Evolutionary conservation across 2,329 filamentous ascomycete species (phyloP).

Genomic region (Ceratocystis lukuohia): DNA sequence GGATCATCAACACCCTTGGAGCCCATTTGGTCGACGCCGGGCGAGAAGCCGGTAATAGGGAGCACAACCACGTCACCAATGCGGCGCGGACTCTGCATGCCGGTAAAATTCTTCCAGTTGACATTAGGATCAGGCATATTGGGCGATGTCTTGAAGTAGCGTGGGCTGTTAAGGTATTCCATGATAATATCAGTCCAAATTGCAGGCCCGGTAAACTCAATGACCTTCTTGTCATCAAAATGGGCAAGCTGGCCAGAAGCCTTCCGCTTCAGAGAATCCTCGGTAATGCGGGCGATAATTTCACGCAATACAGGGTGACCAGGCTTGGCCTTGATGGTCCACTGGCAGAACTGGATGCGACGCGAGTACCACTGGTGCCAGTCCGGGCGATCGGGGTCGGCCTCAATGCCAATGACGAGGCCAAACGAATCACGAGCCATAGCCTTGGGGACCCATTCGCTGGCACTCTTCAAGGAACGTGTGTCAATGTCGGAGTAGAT

Average conservation of each 20-base stretch:
- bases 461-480: constrained; percentile 63
- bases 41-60: constrained; percentile 94
- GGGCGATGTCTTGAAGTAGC: constrained; percentile 55
- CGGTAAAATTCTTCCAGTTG: constrained; percentile 78
- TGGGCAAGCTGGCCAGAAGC: constrained; percentile 48
- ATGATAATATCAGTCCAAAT: constrained; percentile 91
- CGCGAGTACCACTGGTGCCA: constrained; percentile 95
- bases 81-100: constrained; percentile 68
- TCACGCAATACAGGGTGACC: constrained; percentile 86
- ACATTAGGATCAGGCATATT: constrained; percentile 58
- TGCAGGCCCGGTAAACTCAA: constrained; percentile 89
- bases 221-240: constrained; percentile 53
- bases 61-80: constrained; percentile 87
- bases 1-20: constrained; percentile 78
- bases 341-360: constrained; percentile 95
- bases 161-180: constrained; percentile 80
- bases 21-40: constrained; percentile 86
- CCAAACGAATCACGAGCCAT: constrained; percentile 69
- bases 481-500: constrained; percentile 92
- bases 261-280: constrained; percentile 65
- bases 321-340: constrained; percentile 93
- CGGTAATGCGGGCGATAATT: constrained; percentile 72
- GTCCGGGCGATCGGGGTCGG: constrained; percentile 81
- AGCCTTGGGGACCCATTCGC: constrained; percentile 71
- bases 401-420: constrained; percentile 87